These are phyloP conservation scores for Amylocarpus encephaloides DNA, from an alignment of 2,329 filamentous ascomycete species.

Conservation along the genomic window DNA sequence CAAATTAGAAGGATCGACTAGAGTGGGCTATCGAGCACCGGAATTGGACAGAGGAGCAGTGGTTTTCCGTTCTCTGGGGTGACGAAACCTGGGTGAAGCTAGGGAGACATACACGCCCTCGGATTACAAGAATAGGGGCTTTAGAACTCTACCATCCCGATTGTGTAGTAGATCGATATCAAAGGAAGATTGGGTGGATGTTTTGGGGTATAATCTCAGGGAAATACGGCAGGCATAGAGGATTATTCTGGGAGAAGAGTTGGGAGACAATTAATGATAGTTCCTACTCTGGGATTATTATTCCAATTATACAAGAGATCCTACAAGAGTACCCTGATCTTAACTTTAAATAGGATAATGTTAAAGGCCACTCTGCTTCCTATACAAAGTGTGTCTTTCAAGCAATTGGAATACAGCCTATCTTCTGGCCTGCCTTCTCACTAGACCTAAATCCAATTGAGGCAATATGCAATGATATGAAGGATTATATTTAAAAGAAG, in stretches of 20 bases:
- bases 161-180: neutral
- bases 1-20: conserved; percentile 5
- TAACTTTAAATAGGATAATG: conserved; percentile 6
- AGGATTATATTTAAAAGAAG: conserved; percentile 17
- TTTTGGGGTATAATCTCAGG: neutral
- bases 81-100: conserved; percentile 9
- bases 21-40: conserved; percentile 7
- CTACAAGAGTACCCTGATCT: neutral
- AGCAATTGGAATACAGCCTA: conserved; percentile 10
- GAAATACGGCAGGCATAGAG: neutral
- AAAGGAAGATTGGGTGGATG: neutral
- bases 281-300: neutral
- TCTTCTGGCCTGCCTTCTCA: too few species aligned
- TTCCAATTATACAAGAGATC: neutral
- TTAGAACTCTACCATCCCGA: neutral
- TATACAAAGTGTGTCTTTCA: conserved; percentile 10
- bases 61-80: conserved; percentile 8
- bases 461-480: conserved; percentile 16
- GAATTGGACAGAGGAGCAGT: conserved; percentile 10
- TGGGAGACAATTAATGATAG: too few species aligned
- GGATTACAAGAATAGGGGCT: neutral
- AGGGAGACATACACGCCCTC: neutral
- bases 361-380: conserved; percentile 7
- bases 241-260: too few species aligned
- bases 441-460: conserved; percentile 20